A percentile compares a stretch with the other conserved stretches of the same genome.
phyloP scores from a whole-genome alignment of 768 basidiomycete genomes.

The Mycena metata region DNA sequence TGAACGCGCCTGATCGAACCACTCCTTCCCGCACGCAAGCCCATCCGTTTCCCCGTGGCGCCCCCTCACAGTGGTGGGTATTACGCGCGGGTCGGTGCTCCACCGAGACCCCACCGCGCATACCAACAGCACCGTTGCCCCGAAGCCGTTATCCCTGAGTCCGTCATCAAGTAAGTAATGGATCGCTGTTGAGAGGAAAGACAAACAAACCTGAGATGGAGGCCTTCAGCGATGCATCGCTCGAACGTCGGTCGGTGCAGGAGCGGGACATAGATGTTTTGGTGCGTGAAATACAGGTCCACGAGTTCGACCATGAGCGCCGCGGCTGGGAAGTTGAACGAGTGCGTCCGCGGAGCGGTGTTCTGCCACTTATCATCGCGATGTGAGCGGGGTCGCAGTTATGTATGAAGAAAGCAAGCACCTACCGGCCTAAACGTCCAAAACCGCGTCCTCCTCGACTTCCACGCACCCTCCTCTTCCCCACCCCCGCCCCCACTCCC shows the following conservation, averaged over 20 bases:
- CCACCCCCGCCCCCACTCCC: too few relatives aligned
- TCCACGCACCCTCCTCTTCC: background rate
- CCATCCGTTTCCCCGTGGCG: background rate
- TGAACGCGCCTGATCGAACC: slow-evolving; percentile 68
- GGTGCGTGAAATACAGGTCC: slow-evolving; percentile 71
- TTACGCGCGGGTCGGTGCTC: slow-evolving; percentile 69
- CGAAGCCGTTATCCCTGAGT: slow-evolving; percentile 65
- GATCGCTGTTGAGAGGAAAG: background rate
- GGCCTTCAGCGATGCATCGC: slow-evolving; percentile 57
- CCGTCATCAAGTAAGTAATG: background rate
- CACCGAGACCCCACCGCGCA: slow-evolving; percentile 77
- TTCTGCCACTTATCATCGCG: background rate
- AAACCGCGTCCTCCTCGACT: slow-evolving; percentile 14
- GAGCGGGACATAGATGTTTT: slow-evolving; percentile 74
- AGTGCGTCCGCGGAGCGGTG: background rate
- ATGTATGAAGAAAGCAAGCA: background rate
- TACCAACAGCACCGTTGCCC: slow-evolving; percentile 71
- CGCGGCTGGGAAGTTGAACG: slow-evolving; percentile 62
- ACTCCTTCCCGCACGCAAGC: slow-evolving; percentile 73
- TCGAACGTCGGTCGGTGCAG: slow-evolving; percentile 82
- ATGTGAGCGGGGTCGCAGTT: too few relatives aligned
- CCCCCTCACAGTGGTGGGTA: background rate
- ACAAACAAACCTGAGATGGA: slow-evolving; percentile 54
- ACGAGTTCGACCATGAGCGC: slow-evolving; percentile 68
- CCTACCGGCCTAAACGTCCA: slow-evolving; percentile 10